These are phyloP conservation scores for Leishmania turanica DNA, from an alignment of 208 protist genomes.

Conservation along the genomic window DNA sequence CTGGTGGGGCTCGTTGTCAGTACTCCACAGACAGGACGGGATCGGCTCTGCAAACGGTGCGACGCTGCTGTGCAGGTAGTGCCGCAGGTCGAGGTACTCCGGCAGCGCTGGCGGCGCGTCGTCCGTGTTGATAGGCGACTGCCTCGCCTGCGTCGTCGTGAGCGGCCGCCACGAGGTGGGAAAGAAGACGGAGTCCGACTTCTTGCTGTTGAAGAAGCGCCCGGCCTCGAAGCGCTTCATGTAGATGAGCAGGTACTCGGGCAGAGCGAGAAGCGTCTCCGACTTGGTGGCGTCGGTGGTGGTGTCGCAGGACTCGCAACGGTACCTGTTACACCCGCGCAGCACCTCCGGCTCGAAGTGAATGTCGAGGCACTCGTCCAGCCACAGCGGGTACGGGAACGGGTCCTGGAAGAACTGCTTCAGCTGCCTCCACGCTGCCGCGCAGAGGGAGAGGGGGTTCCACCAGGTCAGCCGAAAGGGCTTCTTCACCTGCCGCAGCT, in stretches of 20 bases:
- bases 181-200: slow-evolving; percentile 80
- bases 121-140: neutral
- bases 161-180: slow-evolving; percentile 70
- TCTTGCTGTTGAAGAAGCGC: slow-evolving; percentile 80
- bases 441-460: slow-evolving; percentile 55
- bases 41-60: slow-evolving; percentile 25
- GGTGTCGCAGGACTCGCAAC: slow-evolving; percentile 71
- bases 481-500: slow-evolving; percentile 32
- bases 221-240: slow-evolving; percentile 90
- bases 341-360: slow-evolving; percentile 83
- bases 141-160: slow-evolving; percentile 6
- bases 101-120: slow-evolving; percentile 11
- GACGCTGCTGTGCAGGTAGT: slow-evolving; percentile 60
- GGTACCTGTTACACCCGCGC: slow-evolving; percentile 75
- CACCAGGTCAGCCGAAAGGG: slow-evolving; percentile 46
- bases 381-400: slow-evolving; percentile 64
- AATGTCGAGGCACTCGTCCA: slow-evolving; percentile 89
- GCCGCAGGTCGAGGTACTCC: slow-evolving; percentile 64
- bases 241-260: slow-evolving; percentile 85
- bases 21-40: slow-evolving; percentile 10
- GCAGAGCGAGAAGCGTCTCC: slow-evolving; percentile 66
- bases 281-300: slow-evolving; percentile 78
- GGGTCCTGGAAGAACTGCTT: slow-evolving; percentile 28
- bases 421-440: slow-evolving; percentile 22
- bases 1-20: neutral